phyloP scores from a whole-genome alignment of 148 eudicot species.

The Vaccinium vitisidaea region DNA sequence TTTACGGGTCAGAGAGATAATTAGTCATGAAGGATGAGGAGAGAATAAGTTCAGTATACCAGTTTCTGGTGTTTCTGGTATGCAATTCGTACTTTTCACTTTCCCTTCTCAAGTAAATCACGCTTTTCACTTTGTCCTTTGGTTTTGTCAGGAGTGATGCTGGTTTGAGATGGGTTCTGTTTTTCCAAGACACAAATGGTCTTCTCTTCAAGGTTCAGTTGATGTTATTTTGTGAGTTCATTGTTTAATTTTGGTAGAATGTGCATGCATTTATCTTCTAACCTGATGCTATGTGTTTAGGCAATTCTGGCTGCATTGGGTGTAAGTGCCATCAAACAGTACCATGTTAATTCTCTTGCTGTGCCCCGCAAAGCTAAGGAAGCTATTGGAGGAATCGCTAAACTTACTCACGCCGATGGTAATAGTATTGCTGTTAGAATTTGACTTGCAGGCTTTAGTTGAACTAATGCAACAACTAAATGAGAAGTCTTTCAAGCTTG shows the following conservation, averaged over 20 bases:
- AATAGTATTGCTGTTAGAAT: slow-evolving; percentile 36
- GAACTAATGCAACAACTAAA: slow-evolving; percentile 78
- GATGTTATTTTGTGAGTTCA: slow-evolving; percentile 13
- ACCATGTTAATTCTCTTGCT: slow-evolving; percentile 96
- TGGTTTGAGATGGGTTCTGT: slow-evolving; percentile 87
- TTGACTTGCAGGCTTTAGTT: slow-evolving; percentile 55
- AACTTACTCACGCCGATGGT: slow-evolving; percentile 96
- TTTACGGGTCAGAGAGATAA: not conserved
- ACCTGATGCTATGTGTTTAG: slow-evolving; percentile 31
- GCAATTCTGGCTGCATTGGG: slow-evolving; percentile 94
- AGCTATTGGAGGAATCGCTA: slow-evolving; percentile 98
- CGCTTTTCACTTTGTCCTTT: not conserved
- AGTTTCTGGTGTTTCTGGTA: not conserved
- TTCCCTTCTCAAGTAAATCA: not conserved
- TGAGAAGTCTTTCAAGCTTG: slow-evolving; percentile 94
- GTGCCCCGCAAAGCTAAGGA: slow-evolving; percentile 99
- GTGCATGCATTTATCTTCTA: not conserved
- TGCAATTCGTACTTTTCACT: slow-evolving; percentile 15
- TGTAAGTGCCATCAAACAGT: slow-evolving; percentile 76
- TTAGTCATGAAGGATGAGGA: not conserved
- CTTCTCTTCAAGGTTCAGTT: slow-evolving; percentile 86
- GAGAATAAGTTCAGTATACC: not conserved
- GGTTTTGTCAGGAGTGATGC: slow-evolving; percentile 63
- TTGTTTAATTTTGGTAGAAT: not conserved
- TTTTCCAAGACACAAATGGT: slow-evolving; percentile 99